phyloP scores from a whole-genome alignment of 306 rosid species.

The Datisca glomerata region DNA sequence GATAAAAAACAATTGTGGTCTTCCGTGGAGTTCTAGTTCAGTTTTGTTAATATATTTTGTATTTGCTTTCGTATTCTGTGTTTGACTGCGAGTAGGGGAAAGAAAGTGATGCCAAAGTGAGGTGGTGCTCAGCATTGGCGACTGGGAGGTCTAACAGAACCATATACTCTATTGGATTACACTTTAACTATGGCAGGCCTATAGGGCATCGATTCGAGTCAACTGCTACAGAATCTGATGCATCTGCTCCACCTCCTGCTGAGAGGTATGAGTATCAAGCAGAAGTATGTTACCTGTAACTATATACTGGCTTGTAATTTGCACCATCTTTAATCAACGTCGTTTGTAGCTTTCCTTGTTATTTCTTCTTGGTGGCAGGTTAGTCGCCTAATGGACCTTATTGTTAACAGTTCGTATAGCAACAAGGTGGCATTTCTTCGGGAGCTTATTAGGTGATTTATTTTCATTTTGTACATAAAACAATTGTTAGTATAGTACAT shows the following conservation, averaged over 20 bases:
- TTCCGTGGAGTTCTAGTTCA: too few relatives aligned
- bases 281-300: constrained; percentile 34
- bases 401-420: constrained; percentile 90
- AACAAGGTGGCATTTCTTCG: constrained; percentile 92
- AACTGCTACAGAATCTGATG: constrained; percentile 59
- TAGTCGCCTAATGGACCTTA: constrained; percentile 96
- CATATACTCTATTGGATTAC: constrained; percentile 14
- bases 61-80: too few relatives aligned
- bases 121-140: constrained; percentile 40
- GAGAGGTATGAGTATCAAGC: constrained; percentile 89
- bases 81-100: too few relatives aligned
- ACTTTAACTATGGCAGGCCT: constrained; percentile 20
- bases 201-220: constrained; percentile 54
- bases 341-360: constrained; percentile 1
- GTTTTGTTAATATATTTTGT: too few relatives aligned
- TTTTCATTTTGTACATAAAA: too few relatives aligned
- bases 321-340: neutral
- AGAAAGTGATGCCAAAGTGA: constrained; percentile 26
- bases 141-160: constrained; percentile 17
- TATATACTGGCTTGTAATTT: neutral
- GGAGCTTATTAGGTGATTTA: constrained; percentile 76
- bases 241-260: constrained; percentile 37
- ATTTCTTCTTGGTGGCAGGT: constrained; percentile 48
- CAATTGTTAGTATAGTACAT: too few relatives aligned
- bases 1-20: too few relatives aligned